Evolutionary conservation across 768 basidiomycete species (phyloP).

Genomic region (Hericium alpestre): DNA sequence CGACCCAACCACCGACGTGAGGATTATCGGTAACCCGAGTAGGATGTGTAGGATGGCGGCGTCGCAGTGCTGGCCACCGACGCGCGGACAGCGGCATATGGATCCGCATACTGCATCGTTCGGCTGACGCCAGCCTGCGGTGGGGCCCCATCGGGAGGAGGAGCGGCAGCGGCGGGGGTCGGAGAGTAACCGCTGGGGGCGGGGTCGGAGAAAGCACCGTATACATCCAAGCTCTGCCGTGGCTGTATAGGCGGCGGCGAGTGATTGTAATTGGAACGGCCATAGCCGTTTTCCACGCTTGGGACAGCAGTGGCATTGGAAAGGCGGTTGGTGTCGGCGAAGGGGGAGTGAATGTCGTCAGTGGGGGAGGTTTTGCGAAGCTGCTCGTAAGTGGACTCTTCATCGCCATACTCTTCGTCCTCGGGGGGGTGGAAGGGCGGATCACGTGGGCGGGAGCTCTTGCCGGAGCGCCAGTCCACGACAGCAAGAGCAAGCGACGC

Average conservation of each 20-base stretch:
- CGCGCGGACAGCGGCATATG: slow-evolving; percentile 73
- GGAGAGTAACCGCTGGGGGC: slow-evolving; percentile 60
- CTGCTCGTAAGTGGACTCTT: slow-evolving; percentile 41
- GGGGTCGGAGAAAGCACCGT: slow-evolving; percentile 86
- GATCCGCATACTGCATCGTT: slow-evolving; percentile 89
- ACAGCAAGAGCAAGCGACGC: slow-evolving; percentile 57
- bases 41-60: slow-evolving; percentile 4
- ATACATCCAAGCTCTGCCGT: slow-evolving; percentile 73
- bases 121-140: slow-evolving; percentile 48
- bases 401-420: slow-evolving; percentile 40
- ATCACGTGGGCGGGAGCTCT: slow-evolving; percentile 45
- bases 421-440: slow-evolving; percentile 64
- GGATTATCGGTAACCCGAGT: slow-evolving; percentile 5
- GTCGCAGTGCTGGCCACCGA: slow-evolving; percentile 9
- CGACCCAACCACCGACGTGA: neutral
- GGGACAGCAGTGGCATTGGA: slow-evolving; percentile 25
- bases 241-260: slow-evolving; percentile 21
- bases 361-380: slow-evolving; percentile 23
- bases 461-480: slow-evolving; percentile 69
- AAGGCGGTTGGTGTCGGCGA: slow-evolving; percentile 45
- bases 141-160: slow-evolving; percentile 15
- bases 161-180: slow-evolving; percentile 24
- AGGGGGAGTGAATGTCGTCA: slow-evolving; percentile 27
- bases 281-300: slow-evolving; percentile 18
- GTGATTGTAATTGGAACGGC: slow-evolving; percentile 19